A percentile compares a stretch with the other conserved stretches of the same genome.
Conservation (phyloP, 139 green algal species). For the Chlorella sp. region DNA sequence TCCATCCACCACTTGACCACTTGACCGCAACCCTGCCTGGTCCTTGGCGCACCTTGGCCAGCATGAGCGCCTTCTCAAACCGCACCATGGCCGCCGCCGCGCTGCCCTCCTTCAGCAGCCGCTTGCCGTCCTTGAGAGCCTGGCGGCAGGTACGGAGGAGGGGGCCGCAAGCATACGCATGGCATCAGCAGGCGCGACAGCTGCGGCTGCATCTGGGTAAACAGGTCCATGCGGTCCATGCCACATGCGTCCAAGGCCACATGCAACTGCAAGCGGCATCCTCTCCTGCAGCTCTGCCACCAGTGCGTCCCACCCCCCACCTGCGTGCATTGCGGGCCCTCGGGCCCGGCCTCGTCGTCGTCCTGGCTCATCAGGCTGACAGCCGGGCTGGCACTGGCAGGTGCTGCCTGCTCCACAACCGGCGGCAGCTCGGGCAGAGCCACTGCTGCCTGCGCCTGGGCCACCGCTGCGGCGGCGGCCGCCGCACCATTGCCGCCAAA, state of each 20-base stretch:
- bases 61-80: slow-evolving; percentile 96
- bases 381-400: not conserved
- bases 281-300: too few species aligned
- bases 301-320: too few species aligned
- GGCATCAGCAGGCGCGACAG: too few species aligned
- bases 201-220: too few species aligned
- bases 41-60: slow-evolving; percentile 71
- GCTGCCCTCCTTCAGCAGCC: slow-evolving; percentile 87
- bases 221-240: too few species aligned
- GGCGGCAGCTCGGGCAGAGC: not conserved
- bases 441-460: not conserved
- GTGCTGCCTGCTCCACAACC: not conserved
- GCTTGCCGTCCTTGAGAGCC: slow-evolving; percentile 85
- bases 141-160: not conserved
- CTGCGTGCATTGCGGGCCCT: slow-evolving; percentile 73
- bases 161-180: too few species aligned
- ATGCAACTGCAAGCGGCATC: too few species aligned
- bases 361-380: slow-evolving; percentile 72
- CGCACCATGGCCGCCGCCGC: slow-evolving; percentile 85
- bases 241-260: not conserved
- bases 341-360: slow-evolving; percentile 78
- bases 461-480: not conserved
- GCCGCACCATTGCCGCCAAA: slow-evolving; percentile 2
- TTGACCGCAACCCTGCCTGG: too few species aligned
- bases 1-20: too few species aligned